Evolutionary conservation across 176 grass and related monocot species (phyloP), one percentile per base, ranked within the genome.

Genomic region (Calamus simplicifolius): DNA sequence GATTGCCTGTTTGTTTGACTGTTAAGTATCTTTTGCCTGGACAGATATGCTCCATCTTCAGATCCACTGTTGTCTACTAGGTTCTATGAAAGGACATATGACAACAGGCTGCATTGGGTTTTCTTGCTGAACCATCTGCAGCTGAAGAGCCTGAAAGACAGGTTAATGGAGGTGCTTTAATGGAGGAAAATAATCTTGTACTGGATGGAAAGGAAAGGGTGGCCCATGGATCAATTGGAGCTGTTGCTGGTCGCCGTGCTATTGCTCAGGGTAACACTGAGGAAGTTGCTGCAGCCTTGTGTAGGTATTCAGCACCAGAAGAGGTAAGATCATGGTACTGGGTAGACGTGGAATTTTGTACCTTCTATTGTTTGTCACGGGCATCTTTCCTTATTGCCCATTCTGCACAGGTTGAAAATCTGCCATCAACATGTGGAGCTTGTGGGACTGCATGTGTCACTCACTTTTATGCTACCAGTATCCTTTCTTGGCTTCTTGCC

Each of bases 401-500:
- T 43, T 43, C 6, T 61, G 62, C 64, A 63, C 82, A 97, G 92
- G 92, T 97, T 63, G 87, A 91, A 43, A 90, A 75, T 58, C 75
- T 97, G 58, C 92, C 92, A 61, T 91, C 87, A 59, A 82, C 81
- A 35, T 91, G 87, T 73, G 81, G 84, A 31, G 92, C 92, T 53
- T 97, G 92, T 78, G 78, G 84, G 61, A 56, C 67, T 66, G 69
- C 72, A 27, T 85, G 78, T 64, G 81, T 73, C 51, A 91, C 92
- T n/a, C 71, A 78, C 25, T 97, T 97, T 60, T 91, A 74, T 63
- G 78, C 81, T 78, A 97, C 87, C 25, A 97, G 92, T 97, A 97
- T 88, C 78, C 69, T 70, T 77, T 79, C 18, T 75, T 43, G 17
- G 19, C 30, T 48, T 27, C 54, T 50, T 57, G 4, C 49, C 56